These are phyloP conservation scores for Meripilus lineatus DNA, from an alignment of 1,284 basidiomycete genomes.

Conservation along the genomic window DNA sequence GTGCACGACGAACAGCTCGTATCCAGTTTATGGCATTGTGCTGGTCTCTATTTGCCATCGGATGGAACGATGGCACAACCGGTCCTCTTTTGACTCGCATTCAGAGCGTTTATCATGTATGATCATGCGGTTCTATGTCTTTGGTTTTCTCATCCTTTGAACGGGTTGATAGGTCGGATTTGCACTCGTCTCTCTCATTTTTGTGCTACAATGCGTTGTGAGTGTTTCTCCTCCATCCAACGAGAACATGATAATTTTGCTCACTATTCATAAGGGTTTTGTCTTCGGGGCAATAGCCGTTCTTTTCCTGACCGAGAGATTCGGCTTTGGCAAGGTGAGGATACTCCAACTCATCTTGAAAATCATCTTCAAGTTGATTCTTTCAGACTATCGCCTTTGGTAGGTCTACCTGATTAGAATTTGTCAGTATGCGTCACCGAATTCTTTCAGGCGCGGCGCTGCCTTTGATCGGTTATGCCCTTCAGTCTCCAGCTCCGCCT, in stretches of 20 bases:
- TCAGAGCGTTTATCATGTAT: slow-evolving; percentile 45
- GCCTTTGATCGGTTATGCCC: slow-evolving; percentile 41
- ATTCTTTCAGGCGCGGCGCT: slow-evolving; percentile 26
- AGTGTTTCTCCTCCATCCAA: slow-evolving; percentile 7
- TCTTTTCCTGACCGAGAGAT: slow-evolving; percentile 42
- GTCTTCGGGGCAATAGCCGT: slow-evolving; percentile 42
- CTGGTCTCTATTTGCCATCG: slow-evolving; percentile 40
- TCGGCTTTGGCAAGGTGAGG: slow-evolving; percentile 53
- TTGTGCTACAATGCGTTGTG: slow-evolving; percentile 51
- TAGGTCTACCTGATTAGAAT: slow-evolving; percentile 6
- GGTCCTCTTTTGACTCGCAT: slow-evolving; percentile 57
- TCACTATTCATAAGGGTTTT: slow-evolving; percentile 36
- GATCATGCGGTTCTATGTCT: too few relatives aligned
- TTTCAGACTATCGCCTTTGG: slow-evolving; percentile 23
- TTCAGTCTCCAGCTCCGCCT: slow-evolving; percentile 56
- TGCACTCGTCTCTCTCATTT: slow-evolving; percentile 48
- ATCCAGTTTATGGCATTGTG: too few relatives aligned
- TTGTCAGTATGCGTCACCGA: not conserved
- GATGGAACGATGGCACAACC: slow-evolving; percentile 62
- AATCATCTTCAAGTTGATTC: too few relatives aligned
- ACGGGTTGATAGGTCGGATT: slow-evolving; percentile 31
- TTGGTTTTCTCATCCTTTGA: slow-evolving; percentile 2
- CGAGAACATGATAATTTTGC: not conserved
- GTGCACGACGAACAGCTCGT: too few relatives aligned
- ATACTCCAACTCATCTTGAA: slow-evolving; percentile 3